Base-by-base conservation (phyloP, 2,329 filamentous ascomycete species). In the Ophiostoma ulmi region DNA sequence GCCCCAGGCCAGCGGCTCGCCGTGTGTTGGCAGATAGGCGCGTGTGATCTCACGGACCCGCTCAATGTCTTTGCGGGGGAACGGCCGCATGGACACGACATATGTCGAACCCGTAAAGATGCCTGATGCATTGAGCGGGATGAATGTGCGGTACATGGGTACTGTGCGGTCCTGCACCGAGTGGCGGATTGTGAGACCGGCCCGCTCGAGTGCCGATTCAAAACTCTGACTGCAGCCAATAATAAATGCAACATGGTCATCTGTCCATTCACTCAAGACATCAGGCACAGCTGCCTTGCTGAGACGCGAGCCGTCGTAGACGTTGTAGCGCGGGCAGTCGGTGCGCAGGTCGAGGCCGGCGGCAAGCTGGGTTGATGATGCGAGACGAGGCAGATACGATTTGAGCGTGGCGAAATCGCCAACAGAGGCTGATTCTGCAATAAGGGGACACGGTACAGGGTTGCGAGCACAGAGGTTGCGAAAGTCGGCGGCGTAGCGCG, bases 211-310 rank as follows among this genome's bases (percentile, higher is more conserved):
- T 3, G 87, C 87, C 2, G 81, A 78, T 76, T 90, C 88, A 75
- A 90, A 90, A 74, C 83, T 87, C 80, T 85, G 90, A 0, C 84
- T 87, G 76, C 88, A 90, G 10, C 87, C 88, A 72, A 90, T 85
- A 64, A 90, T 76, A 75, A 88, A 90, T 0, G 82, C 88, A 35
- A 88, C 83, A 74, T 90, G 86, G 73, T 88, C 83, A 5, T 80
- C 76, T 0, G 81, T 83, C 88, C 88, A 90, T 58, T 86, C 77
- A 1, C 78, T 75, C 0, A 77, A 74, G 20, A 90, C 79, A 75
- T 87, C 81, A 14, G 58, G 20, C 1, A 75, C 68, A 41, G 90
- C 80, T 75, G 86, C 69, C 44, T 78, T 78, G 26, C 78, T 74
- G 1, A 84, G 78, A 64, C 78, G 77, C 1, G 82, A 82, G 71